A percentile compares a stretch with the other conserved stretches of the same genome.
Conservation (phyloP, 1,284 basidiomycete species). For the Cutaneotrichosporon cavernicola region DNA sequence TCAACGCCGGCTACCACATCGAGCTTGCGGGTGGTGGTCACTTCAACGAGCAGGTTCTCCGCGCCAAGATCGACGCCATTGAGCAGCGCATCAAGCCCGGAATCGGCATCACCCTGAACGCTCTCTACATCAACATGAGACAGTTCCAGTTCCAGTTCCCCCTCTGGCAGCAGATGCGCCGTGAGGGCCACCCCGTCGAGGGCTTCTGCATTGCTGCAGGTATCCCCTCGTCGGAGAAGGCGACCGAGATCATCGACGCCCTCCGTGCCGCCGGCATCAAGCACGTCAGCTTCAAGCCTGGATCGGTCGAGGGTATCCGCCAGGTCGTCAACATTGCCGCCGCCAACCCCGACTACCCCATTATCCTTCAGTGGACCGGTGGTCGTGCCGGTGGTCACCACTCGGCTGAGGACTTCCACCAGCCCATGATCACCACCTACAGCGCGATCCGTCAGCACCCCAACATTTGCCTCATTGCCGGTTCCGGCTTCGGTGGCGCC, state of each 20-base stretch:
- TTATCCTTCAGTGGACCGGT: slow-evolving; percentile 98
- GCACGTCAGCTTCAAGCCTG: slow-evolving; percentile 96
- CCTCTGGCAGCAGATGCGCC: slow-evolving; percentile 94
- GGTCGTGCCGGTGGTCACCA: slow-evolving; percentile 99
- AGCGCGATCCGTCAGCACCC: slow-evolving; percentile 79
- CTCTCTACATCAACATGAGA: slow-evolving; percentile 96
- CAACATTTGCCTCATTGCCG: slow-evolving; percentile 88
- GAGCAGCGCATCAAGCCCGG: slow-evolving; percentile 77
- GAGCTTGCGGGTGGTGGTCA: slow-evolving; percentile 98
- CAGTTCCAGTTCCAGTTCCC: slow-evolving; percentile 97
- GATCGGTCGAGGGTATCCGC: slow-evolving; percentile 92
- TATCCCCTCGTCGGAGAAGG: slow-evolving; percentile 88
- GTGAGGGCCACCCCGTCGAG: slow-evolving; percentile 91
- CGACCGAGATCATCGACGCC: slow-evolving; percentile 82
- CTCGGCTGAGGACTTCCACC: slow-evolving; percentile 97
- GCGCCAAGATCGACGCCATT: slow-evolving; percentile 85
- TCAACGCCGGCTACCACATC: slow-evolving; percentile 91
- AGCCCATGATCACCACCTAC: slow-evolving; percentile 90
- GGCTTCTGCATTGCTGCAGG: slow-evolving; percentile 98
- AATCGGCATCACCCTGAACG: slow-evolving; percentile 88
- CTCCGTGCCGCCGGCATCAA: slow-evolving; percentile 78
- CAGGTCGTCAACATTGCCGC: slow-evolving; percentile 96
- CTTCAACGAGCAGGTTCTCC: slow-evolving; percentile 84
- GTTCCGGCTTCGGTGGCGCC: slow-evolving; percentile 94
- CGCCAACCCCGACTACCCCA: slow-evolving; percentile 93